Base-by-base conservation (phyloP, 768 basidiomycete genomes). In the Lactarius sanguifluus region DNA sequence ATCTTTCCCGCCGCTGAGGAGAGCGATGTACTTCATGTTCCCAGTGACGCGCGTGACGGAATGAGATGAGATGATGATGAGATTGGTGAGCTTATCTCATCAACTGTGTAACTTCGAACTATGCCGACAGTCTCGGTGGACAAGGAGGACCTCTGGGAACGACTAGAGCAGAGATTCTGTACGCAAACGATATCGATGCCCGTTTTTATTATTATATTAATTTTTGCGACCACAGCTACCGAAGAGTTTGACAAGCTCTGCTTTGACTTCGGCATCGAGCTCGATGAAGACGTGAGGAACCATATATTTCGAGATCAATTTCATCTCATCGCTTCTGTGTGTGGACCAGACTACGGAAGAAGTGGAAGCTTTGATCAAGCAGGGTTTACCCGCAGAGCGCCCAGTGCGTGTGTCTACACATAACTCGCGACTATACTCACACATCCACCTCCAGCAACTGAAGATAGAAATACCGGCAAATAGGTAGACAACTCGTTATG, bases 391-490 rank as follows among this genome's bases (percentile, higher is more conserved):
- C 57, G 85, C 91, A 36, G 92, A 92, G 73, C 87, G 90, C 71
- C 92, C 93, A 20, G 92, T 94, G 72, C 72, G 84, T 75, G 34
- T 54, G 34, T 23, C 61, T 52, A 30, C 32, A 41, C 23, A 25
- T 40, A 45, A 16, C 50, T 15, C 54, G 47, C 69, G 13, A 7
- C 38, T 61, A 3, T 43, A 62, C 57, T 70, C 40, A 65, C 59
- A 64, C 58, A 64, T 54, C 72, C 61, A 40, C 43, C 68, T 69
- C 20, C 73, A 98, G 89, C 94, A 97, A 92, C 81, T 99, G 72
- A 99, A 98, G 83, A 97, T 99, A 72, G 97, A 99, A 77, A 85
- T 98, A 54, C 96, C 97, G 55, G 97, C 97, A n/a, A 99, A 99
- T 77, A 88, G 95, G 94, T 86, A 28, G 30, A 72, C 61, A 18